Evolutionary conservation across 768 basidiomycete genomes (phyloP).

Genomic region (Tephrocybe sp.): DNA sequence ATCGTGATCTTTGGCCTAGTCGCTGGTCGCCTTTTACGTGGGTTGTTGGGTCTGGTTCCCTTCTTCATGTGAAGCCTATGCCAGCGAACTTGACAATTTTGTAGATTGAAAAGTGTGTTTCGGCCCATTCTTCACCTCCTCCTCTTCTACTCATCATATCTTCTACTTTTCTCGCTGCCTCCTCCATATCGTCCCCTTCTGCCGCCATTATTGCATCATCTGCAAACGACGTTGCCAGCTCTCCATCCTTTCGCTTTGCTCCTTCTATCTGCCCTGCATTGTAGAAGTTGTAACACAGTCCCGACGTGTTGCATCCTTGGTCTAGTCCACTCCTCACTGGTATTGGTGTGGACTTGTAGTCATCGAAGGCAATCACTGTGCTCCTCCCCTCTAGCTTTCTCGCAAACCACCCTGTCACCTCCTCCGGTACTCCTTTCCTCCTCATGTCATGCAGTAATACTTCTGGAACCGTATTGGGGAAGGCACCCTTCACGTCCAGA

Average conservation of each 20-base stretch:
- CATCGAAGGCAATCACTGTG: neutral
- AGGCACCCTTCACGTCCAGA: constrained; percentile 39
- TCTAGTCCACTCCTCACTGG: neutral
- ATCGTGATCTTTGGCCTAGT: neutral
- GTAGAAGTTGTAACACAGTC: constrained; percentile 5
- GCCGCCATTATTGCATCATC: neutral
- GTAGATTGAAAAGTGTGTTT: neutral
- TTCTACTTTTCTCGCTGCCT: neutral
- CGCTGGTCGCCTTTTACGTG: neutral
- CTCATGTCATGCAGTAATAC: constrained; percentile 26
- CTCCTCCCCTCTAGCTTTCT: neutral
- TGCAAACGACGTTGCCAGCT: neutral
- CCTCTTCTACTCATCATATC: neutral
- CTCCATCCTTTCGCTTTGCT: constrained; percentile 1
- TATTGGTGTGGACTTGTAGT: neutral
- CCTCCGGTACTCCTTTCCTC: constrained; percentile 20
- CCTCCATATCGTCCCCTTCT: neutral
- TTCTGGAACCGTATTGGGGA: constrained; percentile 28
- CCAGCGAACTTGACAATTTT: neutral
- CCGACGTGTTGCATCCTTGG: constrained; percentile 8
- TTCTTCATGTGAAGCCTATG: neutral
- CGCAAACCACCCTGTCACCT: constrained; percentile 16
- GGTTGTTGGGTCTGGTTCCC: neutral
- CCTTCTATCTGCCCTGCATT: neutral
- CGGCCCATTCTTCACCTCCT: neutral